Conservation (phyloP, 176 grass and related monocot genomes). For the Alopecurus myosuroides region DNA sequence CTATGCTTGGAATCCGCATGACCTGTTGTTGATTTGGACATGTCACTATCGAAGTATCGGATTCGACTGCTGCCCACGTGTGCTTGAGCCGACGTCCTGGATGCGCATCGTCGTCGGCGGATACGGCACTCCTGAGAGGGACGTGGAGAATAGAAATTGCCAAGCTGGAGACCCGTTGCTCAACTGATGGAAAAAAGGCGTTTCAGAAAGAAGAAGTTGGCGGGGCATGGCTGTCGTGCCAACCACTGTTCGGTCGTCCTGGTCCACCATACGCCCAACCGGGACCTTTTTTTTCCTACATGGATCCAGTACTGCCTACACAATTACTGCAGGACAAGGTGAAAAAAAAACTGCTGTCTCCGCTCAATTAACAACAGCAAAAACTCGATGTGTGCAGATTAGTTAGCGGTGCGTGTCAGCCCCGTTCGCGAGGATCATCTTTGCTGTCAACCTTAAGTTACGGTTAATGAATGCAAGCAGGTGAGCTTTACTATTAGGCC, state of each 20-base stretch:
- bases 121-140: neutral
- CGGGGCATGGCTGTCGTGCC: neutral
- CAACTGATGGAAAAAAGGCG: too few species aligned
- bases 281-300: neutral
- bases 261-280: neutral
- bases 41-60: neutral
- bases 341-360: too few species aligned
- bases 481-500: too few species aligned
- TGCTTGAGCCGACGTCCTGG: neutral
- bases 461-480: too few species aligned
- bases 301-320: too few species aligned
- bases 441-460: too few species aligned
- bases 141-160: neutral
- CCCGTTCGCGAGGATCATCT: too few species aligned
- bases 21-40: neutral
- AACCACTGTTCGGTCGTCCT: neutral
- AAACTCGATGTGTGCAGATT: too few species aligned
- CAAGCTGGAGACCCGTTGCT: neutral
- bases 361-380: too few species aligned
- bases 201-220: neutral
- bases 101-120: neutral
- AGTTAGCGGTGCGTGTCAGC: too few species aligned
- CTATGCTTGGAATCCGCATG: neutral
- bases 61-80: constrained; percentile 1
- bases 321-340: too few species aligned